phyloP scores from a whole-genome alignment of 2,329 filamentous ascomycete species.

The Fusarium protoensiforme region DNA sequence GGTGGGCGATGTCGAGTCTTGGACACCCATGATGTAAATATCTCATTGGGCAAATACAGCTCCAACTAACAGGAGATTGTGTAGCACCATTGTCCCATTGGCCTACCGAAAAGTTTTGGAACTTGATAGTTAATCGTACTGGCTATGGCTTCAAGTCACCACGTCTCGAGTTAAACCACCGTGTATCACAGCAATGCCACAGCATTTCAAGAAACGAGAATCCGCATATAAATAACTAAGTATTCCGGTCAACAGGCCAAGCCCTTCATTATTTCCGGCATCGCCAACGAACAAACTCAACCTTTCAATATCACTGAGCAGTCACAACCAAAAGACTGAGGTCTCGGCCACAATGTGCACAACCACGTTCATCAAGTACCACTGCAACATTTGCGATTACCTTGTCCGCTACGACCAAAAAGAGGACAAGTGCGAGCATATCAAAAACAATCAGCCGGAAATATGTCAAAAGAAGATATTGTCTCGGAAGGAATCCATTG shows the following conservation, averaged over 20 bases:
- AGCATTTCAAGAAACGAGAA: neutral
- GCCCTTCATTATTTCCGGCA: neutral
- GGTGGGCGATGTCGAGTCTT: neutral
- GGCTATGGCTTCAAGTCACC: neutral
- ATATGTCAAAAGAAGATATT: neutral
- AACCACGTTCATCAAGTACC: neutral
- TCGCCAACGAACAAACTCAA: neutral
- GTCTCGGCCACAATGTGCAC: neutral
- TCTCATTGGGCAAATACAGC: neutral
- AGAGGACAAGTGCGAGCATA: neutral
- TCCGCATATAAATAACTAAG: neutral
- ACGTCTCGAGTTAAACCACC: neutral
- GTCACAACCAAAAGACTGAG: neutral
- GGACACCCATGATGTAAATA: neutral
- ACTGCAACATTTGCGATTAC: neutral
- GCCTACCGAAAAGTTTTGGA: neutral
- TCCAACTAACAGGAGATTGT: neutral
- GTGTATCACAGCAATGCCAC: neutral
- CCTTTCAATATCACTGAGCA: neutral
- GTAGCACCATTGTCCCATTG: neutral
- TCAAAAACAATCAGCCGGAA: neutral
- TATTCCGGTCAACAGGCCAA: neutral
- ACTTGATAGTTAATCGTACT: neutral
- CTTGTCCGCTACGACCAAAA: neutral
- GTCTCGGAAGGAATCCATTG: neutral